These are phyloP conservation scores for Nannochloropsis salina DNA, from an alignment of 108 stramenopile genomes.

Conservation along the genomic window DNA sequence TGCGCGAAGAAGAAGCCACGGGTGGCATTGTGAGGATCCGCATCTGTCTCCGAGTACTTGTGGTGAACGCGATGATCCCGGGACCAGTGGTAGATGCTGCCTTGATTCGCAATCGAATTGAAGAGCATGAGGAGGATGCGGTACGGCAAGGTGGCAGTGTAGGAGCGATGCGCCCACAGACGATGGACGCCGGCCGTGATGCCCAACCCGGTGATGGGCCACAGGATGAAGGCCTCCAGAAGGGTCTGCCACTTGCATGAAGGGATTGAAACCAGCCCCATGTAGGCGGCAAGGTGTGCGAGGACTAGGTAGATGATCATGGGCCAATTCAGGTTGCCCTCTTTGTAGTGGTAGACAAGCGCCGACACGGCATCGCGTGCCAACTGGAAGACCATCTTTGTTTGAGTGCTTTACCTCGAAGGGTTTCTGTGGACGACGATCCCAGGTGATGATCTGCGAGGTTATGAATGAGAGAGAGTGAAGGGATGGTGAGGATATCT, in stretches of 20 bases:
- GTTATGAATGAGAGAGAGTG: too few relatives aligned
- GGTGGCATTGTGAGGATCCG: constrained; percentile 94
- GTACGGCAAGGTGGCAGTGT: constrained; percentile 69
- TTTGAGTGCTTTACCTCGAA: neutral
- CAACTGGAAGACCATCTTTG: neutral
- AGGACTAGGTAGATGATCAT: constrained; percentile 91
- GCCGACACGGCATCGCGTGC: constrained; percentile 31
- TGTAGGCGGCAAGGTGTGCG: constrained; percentile 74
- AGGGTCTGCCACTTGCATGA: constrained; percentile 69
- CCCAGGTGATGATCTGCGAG: too few relatives aligned
- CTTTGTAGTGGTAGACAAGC: constrained; percentile 66
- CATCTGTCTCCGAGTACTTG: constrained; percentile 94
- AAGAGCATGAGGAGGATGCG: constrained; percentile 85
- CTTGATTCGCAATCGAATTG: constrained; percentile 98
- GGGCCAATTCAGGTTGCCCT: constrained; percentile 91
- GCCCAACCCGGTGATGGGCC: constrained; percentile 91
- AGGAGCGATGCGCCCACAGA: constrained; percentile 94
- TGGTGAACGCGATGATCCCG: constrained; percentile 84
- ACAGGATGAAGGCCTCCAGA: constrained; percentile 85
- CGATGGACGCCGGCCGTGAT: constrained; percentile 97
- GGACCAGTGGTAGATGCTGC: constrained; percentile 93
- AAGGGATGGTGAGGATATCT: too few relatives aligned
- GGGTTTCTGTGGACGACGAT: too few relatives aligned
- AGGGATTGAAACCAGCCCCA: constrained; percentile 64
- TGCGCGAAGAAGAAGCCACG: constrained; percentile 99